Evolutionary conservation across 768 basidiomycete species (phyloP).

Genomic region (Peribolospora kevripleyi): DNA sequence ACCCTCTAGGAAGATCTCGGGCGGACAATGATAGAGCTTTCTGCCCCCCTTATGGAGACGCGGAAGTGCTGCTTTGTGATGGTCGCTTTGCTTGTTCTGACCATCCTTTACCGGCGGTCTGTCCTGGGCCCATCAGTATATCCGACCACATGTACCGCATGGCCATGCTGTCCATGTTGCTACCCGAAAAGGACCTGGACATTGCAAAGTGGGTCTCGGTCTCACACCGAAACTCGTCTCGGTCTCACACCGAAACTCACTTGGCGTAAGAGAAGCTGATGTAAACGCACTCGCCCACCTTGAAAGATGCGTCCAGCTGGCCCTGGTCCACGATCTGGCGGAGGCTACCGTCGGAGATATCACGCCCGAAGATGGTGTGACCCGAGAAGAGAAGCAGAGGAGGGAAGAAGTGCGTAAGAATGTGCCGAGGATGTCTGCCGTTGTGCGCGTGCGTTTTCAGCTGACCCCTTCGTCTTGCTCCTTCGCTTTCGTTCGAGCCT

Average conservation of each 20-base stretch:
- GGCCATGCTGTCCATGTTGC: slow-evolving; percentile 78
- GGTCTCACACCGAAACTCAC: slow-evolving; percentile 15
- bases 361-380: slow-evolving; percentile 61
- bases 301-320: slow-evolving; percentile 60
- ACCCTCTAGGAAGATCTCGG: slow-evolving; percentile 28
- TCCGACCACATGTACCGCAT: slow-evolving; percentile 86
- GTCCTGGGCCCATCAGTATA: slow-evolving; percentile 54
- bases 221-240: slow-evolving; percentile 14
- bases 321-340: slow-evolving; percentile 77
- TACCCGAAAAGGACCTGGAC: slow-evolving; percentile 44
- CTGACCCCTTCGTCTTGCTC: too few species aligned
- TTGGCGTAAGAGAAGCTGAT: not conserved
- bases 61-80: too few species aligned
- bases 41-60: too few species aligned
- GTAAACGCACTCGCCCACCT: not conserved
- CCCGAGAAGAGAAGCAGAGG: slow-evolving; percentile 51
- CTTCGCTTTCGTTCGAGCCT: too few species aligned
- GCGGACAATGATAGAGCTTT: too few species aligned
- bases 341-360: slow-evolving; percentile 92
- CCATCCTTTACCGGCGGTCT: too few species aligned
- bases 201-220: slow-evolving; percentile 36
- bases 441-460: too few species aligned
- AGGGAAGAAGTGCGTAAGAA: slow-evolving; percentile 37
- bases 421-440: not conserved
- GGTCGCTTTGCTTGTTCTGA: too few species aligned